Evolutionary conservation across 106 monocot genomes (phyloP), one percentile per base, ranked within the genome.

Genomic region (Dioscorea alata): DNA sequence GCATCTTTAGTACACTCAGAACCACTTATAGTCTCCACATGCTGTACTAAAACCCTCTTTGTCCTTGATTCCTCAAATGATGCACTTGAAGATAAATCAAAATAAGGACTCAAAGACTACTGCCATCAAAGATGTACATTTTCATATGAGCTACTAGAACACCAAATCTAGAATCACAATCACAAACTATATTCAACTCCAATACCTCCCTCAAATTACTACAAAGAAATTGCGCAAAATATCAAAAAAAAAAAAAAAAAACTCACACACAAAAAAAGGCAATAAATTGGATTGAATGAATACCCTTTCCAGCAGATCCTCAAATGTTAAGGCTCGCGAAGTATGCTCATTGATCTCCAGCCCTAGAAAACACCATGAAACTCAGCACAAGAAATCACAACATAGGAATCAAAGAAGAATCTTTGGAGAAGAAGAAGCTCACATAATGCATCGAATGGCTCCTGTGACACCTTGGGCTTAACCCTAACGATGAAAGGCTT

Each of bases 401-500:
- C 10, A 42, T 42, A 42, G 42, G 42, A 42, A 10, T 6, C 42
- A 42, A 42, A 3, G 10, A 42, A 6, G 42, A 42, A 42, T 28
- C 28, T 1, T 28, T 1, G 28, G 28, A 35, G 21, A 22, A 23
- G 19, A 49, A 69, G 22, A 22, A 59, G 57, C 81, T 80, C 57
- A 91, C 91, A 91, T n/a, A 91, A 77, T 24, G 82, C 84, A 54
- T 91, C 87, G 17, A 84, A 64, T 33, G 71, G 65, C 64, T 71
- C 71, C 73, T 87, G 91, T 24, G 56, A 71, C 34, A 67, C 53
- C 79, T 87, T 91, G 64, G 87, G 72, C 81, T 91, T 91, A 32
- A 91, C 84, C 69, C 87, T 79, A 17, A 91, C 82, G n/a, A 91
- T 75, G 15, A 91, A 74, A 17, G 87, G 91, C 58, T 86, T 90